Conservation (phyloP, 768 basidiomycete genomes). For the Podaxis rugospora region DNA sequence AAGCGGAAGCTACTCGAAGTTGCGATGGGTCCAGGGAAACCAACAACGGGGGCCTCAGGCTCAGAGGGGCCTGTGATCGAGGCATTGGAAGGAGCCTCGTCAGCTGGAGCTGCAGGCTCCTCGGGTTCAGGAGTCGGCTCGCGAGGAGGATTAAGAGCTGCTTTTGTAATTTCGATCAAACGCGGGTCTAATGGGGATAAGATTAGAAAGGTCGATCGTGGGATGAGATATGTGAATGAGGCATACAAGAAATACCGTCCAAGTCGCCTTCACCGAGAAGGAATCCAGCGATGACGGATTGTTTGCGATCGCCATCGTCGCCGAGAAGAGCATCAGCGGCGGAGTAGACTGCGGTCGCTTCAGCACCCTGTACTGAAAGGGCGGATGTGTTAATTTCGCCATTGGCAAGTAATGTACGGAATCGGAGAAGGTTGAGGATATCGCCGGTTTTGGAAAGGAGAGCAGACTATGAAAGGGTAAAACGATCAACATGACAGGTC, state of each 20-base stretch:
- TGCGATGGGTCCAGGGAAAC: conserved; percentile 33
- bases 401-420: conserved; percentile 46
- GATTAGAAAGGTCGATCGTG: conserved; percentile 6
- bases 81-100: conserved; percentile 13
- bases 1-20: conserved; percentile 65
- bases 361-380: conserved; percentile 43
- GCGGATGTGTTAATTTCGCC: conserved; percentile 38
- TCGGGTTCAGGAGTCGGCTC: conserved; percentile 33
- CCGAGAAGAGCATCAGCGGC: conserved; percentile 52
- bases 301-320: conserved; percentile 47
- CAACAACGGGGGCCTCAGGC: conserved; percentile 32
- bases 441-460: conserved; percentile 40
- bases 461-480: conserved; percentile 32
- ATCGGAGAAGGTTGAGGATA: conserved; percentile 54
- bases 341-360: conserved; percentile 51
- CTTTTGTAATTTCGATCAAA: conserved; percentile 51
- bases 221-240: conserved; percentile 4
- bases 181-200: conserved; percentile 47
- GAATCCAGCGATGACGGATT: conserved; percentile 48
- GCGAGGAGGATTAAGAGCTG: conserved; percentile 47
- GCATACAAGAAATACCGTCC: conserved; percentile 63
- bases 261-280: conserved; percentile 55
- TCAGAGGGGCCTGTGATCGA: conserved; percentile 14
- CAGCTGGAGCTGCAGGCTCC: conserved; percentile 15
- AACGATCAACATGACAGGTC: neutral